Base-by-base conservation (phyloP, 805 yeast genomes). In the Ogataea nakhonphanomensis region DNA sequence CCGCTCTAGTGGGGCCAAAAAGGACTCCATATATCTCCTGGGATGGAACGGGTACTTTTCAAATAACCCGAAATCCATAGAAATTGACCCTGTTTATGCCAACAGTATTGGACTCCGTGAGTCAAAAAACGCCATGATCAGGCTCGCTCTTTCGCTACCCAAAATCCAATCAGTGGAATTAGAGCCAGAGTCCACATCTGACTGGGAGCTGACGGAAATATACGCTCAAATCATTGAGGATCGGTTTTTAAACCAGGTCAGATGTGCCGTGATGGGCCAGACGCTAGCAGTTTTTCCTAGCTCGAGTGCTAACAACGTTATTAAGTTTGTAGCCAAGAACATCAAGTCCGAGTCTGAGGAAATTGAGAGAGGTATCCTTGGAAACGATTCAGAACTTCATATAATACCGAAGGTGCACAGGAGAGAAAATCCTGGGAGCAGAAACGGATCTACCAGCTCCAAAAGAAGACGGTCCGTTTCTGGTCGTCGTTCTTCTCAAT, bases 131-230 rank as follows among this genome's bases (percentile, higher is more conserved):
- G 55, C 76, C 2, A 58, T 64, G 2, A 44, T 84, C 28, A 67
- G 64, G 26, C 55, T 82, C 37, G 71, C 74, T 40, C 66, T 76
- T 10, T 67, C 74, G 27, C 58, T 69, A 1, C 76, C 73, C n/a
- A 70, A 62, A 29, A 78, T 88, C 1, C 66, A 70, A 5, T 76
- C 79, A 3, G 79, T 90, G 3, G 79, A 76, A 53, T 70, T 91
- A 31, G 96, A 86, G 53, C 98, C 98, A 0, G 62, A 74, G 13
- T 71, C 86, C 0, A 61, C 80, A 2, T 72, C 82, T 5, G 99
- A 91, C 57, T 91, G 97, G 97, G 97, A 90, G 49, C 66, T 86
- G 21, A 84, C 89, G 2, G 96, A 90, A 55, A 61, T 84, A 2
- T 85, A 91, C 59, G 91, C 95, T 2, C 78, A 74, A 22, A 75